Base-by-base conservation (phyloP, 345 rosid genomes). In the Hypericum androsaemum region DNA sequence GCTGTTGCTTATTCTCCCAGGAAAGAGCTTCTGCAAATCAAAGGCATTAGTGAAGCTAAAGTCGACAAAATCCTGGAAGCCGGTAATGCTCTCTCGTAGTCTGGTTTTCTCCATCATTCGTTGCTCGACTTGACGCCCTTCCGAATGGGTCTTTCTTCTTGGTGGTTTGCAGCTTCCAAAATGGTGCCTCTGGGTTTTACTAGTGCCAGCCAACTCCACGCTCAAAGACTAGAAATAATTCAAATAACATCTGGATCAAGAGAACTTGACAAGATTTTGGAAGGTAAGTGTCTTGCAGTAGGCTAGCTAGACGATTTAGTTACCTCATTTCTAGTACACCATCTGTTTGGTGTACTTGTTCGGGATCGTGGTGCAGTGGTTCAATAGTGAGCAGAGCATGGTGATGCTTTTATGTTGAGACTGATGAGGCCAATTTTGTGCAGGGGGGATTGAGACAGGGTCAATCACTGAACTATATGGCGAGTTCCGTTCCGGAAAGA, bases 391-490 rank as follows among this genome's bases (percentile, higher is more conserved):
- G 4, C 32, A 22, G 4, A n/a, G 4, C 32, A 22, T 22, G 32
- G 32, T 22, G 32, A 22, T 22, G 32, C 32, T 22, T 22, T 22
- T 1, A 22, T 1, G 32, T 1, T 1, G 1, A 22, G 3, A 13
- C 50, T 46, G 28, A 46, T 14, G 2, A 10, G 50, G 22, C 32
- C 5, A 37, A 50, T 57, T 39, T 47, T 64, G 61, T 22, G 52
- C 70, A 88, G 95, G 98, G 51, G 98, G 98, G 11, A 75, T 92
- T 61, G 96, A 92, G 77, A 88, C 96, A 5, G 96, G 96, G 49
- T 92, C 98, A 47, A 90, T 88, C 49, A 90, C 98, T 16, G 98
- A 92, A 73, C 63, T 88, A 50, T 92, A 92, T 64, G 98, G 96
- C 5, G 98, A 92, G 74, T 92, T 92, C 54, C 94, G 96, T 52